Conservation (phyloP, 805 yeast species). For the Cyberlindnera nakhonratchasimensis region DNA sequence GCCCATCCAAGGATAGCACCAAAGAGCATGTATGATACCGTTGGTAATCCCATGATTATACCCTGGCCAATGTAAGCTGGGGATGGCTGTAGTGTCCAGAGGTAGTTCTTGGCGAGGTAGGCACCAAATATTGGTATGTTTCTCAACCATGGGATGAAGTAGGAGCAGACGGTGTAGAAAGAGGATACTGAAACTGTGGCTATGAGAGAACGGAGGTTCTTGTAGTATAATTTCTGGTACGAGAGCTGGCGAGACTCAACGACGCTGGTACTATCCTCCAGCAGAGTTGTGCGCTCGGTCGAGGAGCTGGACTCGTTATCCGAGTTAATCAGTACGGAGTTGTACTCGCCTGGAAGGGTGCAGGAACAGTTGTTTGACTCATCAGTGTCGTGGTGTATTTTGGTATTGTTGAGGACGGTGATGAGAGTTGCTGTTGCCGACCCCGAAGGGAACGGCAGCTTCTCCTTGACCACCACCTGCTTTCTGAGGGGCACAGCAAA, state of each 20-base stretch:
- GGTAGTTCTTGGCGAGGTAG: conserved; percentile 54
- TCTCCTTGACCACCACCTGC: conserved; percentile 84
- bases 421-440: conserved; percentile 84
- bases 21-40: conserved; percentile 85
- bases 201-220: conserved; percentile 58
- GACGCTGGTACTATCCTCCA: conserved; percentile 22
- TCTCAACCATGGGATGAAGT: conserved; percentile 67
- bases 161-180: conserved; percentile 64
- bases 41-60: conserved; percentile 92
- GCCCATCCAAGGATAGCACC: conserved; percentile 95
- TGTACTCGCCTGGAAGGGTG: conserved; percentile 15
- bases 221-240: conserved; percentile 37
- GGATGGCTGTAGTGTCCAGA: conserved; percentile 91
- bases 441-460: conserved; percentile 91
- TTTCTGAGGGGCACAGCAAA: conserved; percentile 86
- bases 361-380: background rate
- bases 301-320: conserved; percentile 18
- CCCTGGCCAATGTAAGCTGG: conserved; percentile 99
- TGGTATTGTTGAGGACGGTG: conserved; percentile 76
- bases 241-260: conserved; percentile 26
- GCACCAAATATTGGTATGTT: conserved; percentile 75
- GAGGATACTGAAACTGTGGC: conserved; percentile 69
- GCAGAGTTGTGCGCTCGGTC: conserved; percentile 17
- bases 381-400: conserved; percentile 40
- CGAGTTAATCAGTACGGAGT: conserved; percentile 15